These are phyloP conservation scores for Neonectria neomacrospora DNA, from an alignment of 2,329 filamentous ascomycete genomes.

Conservation along the genomic window DNA sequence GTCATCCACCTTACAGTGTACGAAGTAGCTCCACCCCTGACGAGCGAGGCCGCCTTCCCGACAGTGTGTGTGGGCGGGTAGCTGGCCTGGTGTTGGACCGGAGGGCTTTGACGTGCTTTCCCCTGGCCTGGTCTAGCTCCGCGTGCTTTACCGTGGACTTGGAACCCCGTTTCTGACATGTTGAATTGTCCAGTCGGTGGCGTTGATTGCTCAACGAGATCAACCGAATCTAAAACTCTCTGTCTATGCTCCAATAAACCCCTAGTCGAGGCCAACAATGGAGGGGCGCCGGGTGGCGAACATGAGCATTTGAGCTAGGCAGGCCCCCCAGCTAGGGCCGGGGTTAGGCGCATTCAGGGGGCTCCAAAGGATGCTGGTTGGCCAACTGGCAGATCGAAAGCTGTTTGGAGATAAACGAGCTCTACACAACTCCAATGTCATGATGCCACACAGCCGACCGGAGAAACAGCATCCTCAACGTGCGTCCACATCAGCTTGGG, in stretches of 20 bases:
- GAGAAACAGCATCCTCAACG: background rate
- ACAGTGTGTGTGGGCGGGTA: constrained; percentile 28
- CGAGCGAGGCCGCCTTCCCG: constrained; percentile 33
- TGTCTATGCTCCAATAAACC: constrained; percentile 11
- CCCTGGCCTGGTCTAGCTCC: constrained; percentile 9
- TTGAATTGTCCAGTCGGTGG: background rate
- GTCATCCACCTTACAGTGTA: constrained; percentile 31
- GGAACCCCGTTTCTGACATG: constrained; percentile 16
- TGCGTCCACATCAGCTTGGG: background rate
- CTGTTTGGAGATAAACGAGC: constrained; percentile 39
- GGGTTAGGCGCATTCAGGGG: constrained; percentile 33
- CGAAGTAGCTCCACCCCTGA: constrained; percentile 29
- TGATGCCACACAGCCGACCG: constrained; percentile 9
- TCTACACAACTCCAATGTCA: constrained; percentile 1
- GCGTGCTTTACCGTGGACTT: constrained; percentile 3
- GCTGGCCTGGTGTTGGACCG: constrained; percentile 26
- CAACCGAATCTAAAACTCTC: constrained; percentile 16
- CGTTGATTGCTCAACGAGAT: constrained; percentile 8
- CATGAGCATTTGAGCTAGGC: constrained; percentile 30
- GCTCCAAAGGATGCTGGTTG: constrained; percentile 33
- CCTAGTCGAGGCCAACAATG: constrained; percentile 21
- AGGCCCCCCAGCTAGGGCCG: constrained; percentile 23
- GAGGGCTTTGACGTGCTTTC: constrained; percentile 9
- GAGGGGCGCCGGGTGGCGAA: constrained; percentile 30
- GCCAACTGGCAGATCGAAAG: constrained; percentile 36